Base-by-base conservation (phyloP, 2,329 filamentous ascomycete genomes). In the Graphium sp. region DNA sequence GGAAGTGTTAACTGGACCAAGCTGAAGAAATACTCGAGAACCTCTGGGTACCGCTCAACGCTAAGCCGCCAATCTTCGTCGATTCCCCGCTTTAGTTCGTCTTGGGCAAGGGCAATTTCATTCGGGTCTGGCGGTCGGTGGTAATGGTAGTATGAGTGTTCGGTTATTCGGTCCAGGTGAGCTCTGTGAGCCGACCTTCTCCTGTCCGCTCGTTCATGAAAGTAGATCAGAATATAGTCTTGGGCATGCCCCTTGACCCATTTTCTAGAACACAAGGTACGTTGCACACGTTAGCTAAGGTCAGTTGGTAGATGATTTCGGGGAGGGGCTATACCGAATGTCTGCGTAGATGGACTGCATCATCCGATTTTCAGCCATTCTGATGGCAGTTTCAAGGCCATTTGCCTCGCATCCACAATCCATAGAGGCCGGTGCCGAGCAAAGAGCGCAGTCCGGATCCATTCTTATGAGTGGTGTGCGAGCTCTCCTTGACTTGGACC, bases 21-120 rank as follows among this genome's bases (percentile, higher is more conserved):
- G 34, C 68, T 61, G 50, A 76, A 85, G 45, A 78, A 85, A 50
- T 85, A 83, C 49, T 83, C 74, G 31, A 87, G 57, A n/a, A 85
- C 73, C 45, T 84, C 76, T 5, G 79, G 80, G 41, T 85, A 87
- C 31, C 73, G 65, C 41, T 81, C 67, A 22, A 84, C 78, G 26
- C 73, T 76, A 18, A 67, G 61, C 41, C 74, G 67, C 79, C 79
- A 87, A 52, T 84, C 79, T 35, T 79, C 73, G 41, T 84, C 77
- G 41, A 84, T 77, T 35, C 76, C 77, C 28, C 69, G 64, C 50
- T 82, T 81, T 35, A 82, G 59, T 27, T 64, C 60, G 11, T 60
- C 60, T 42, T 82, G 66, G 15, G 75, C 77, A 32, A 66, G 62
- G 22, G 62, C 56, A 29, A 83, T 64, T 43, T 82, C 65, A 37